These are phyloP conservation scores for Mycosarcoma maydis DNA, from an alignment of 1,284 basidiomycete genomes.

Conservation along the genomic window DNA sequence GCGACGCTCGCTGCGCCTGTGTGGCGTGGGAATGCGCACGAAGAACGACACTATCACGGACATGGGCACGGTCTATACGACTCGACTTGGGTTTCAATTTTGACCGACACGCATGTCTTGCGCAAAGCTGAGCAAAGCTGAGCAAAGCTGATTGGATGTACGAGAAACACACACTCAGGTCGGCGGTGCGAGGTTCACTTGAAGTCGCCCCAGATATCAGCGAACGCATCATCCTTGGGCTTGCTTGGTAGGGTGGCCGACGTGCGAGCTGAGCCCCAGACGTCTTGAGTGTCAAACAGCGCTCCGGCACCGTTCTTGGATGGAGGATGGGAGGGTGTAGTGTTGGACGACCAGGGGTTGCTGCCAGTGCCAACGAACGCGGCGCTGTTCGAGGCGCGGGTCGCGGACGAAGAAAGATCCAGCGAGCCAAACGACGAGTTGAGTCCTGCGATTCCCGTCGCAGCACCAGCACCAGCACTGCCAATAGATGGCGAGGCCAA, in stretches of 20 bases:
- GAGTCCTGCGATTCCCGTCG: not conserved
- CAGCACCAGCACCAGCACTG: not conserved
- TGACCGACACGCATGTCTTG: too few relatives aligned
- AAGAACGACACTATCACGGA: not conserved
- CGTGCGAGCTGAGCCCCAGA: constrained; percentile 40
- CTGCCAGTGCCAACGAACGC: not conserved
- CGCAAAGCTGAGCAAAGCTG: too few relatives aligned
- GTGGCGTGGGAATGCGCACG: too few relatives aligned
- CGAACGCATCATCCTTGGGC: constrained; percentile 59
- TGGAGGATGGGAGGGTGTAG: not conserved
- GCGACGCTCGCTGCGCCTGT: too few relatives aligned
- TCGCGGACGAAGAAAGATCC: constrained; percentile 14
- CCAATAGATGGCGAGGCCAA: constrained; percentile 12
- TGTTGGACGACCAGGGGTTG: constrained; percentile 19
- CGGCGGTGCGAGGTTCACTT: constrained; percentile 20
- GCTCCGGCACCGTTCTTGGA: constrained; percentile 2
- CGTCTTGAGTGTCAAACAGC: constrained; percentile 56
- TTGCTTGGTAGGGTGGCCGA: not conserved
- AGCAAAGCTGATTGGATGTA: too few relatives aligned
- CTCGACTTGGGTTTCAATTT: too few relatives aligned
- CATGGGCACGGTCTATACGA: too few relatives aligned
- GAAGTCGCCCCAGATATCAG: constrained; percentile 67
- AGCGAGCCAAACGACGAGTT: constrained; percentile 24
- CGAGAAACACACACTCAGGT: not conserved
- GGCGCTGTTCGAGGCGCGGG: not conserved